Evolutionary conservation across 345 rosid species (phyloP).

Genomic region (Clausena lansium): DNA sequence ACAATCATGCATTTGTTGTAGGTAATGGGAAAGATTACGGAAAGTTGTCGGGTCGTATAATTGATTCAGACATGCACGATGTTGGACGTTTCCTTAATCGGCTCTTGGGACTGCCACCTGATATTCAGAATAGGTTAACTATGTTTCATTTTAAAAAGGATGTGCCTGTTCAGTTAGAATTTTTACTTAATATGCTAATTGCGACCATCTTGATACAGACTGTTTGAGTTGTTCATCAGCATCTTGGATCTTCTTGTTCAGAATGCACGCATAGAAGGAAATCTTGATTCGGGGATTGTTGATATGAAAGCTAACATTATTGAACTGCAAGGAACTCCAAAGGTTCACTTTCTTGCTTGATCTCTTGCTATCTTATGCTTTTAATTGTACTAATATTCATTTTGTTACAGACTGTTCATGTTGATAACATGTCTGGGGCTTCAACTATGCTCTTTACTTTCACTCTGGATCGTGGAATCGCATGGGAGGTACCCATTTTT

Average conservation of each 20-base stretch:
- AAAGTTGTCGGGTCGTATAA: constrained; percentile 86
- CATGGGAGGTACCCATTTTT: constrained; percentile 72
- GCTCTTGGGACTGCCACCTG: constrained; percentile 93
- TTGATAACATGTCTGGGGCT: constrained; percentile 95
- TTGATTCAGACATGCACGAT: constrained; percentile 99
- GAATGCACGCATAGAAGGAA: constrained; percentile 95
- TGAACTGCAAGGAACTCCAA: constrained; percentile 77
- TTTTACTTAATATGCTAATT: constrained; percentile 25
- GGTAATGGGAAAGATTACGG: constrained; percentile 84
- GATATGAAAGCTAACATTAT: constrained; percentile 89
- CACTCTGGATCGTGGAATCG: constrained; percentile 87
- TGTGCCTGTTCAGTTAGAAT: constrained; percentile 3
- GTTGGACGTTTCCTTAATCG: constrained; percentile 95
- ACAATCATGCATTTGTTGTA: constrained; percentile 26
- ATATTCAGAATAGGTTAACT: constrained; percentile 84
- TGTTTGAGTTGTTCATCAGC: constrained; percentile 86
- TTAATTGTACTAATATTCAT: constrained; percentile 24
- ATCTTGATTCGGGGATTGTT: constrained; percentile 90
- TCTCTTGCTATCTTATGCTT: constrained; percentile 18
- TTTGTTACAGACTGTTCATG: constrained; percentile 78
- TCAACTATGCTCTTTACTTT: constrained; percentile 86
- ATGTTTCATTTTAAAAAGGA: constrained; percentile 17
- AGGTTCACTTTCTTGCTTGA: constrained; percentile 51
- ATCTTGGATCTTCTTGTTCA: constrained; percentile 85
- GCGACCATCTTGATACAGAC: constrained; percentile 46